Base-by-base conservation (phyloP, 2,329 filamentous ascomycete species). In the Fusarium sp. region DNA sequence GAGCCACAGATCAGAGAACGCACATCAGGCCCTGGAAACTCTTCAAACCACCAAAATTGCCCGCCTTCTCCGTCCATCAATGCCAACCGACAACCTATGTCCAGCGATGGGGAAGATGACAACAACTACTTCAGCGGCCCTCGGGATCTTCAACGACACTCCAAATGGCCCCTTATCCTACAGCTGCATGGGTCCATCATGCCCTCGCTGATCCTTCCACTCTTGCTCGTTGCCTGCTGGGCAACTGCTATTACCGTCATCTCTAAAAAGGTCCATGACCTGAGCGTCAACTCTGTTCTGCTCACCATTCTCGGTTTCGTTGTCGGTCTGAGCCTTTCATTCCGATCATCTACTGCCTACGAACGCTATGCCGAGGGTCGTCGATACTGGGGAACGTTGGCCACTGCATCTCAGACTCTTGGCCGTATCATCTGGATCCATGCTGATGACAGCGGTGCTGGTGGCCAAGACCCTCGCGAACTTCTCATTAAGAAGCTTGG, bases 391-490 rank as follows among this genome's bases (percentile, higher is more conserved):
- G 85, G 89, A 3, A 84, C 88, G 58, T 83, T 91, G 75, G 88
- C 87, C 57, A 85, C 87, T 80, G 91, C 92, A 77, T 83, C 86
- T 78, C 85, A 94, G 83, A 84, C 90, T 80, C 86, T 96, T 75
- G 93, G 90, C 75, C 90, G 95, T 30, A 87, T 93, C 11, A 93
- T 96, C 79, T 98, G 95, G 95, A 87, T 97, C 28, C 93, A 97
- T 77, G 86, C 89, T 9, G 93, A 79, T 85, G 92, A 73, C 85
- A 86, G 23, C 84, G 89, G 46, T 62, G 85, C 32, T 85, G 89
- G 42, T 59, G 85, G 66, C n/a, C 50, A 58, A 38, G 82, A 83
- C 19, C 85, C 87, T 28, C 94, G 93, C 77, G 86, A 92, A 46
- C 90, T 93, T 75, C 77, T 95, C 3, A 84, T 96, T 10, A 87